Base-by-base conservation (phyloP, 73 alveolate genomes). In the Loxodes magnus region DNA sequence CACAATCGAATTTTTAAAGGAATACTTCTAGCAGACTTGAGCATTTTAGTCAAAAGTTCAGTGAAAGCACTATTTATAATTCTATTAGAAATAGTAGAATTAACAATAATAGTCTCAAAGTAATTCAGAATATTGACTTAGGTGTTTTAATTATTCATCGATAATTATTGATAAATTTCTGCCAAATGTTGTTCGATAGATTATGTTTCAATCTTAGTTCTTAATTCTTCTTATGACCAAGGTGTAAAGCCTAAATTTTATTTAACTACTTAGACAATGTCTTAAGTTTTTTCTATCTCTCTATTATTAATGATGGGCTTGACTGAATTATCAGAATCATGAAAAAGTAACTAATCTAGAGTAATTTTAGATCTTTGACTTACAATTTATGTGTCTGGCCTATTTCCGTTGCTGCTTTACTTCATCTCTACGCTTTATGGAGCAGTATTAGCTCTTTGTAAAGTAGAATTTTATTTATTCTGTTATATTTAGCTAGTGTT, bases 291-390 rank as follows among this genome's bases (percentile, higher is more conserved):
- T 61, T 93, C 99, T 21, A 93, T 85, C 12, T 82, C 93, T 71
- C 84, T 79, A 71, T 93, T 93, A 9, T 98, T 96, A 38, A 93
- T 89, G 15, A 93, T 93, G 2, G 99, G 99, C 61, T 93, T 93
- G 26, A 89, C 96, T 26, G 91, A 67, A 30, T 84, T 84, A 65
- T 93, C 99, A n/a, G 87, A 48, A 51, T 59, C 67, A 65, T 89
- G 96, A 41, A 86, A 76, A 65, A 93, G 39, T 34, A 93, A 69
- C 54, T 89, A 80, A 20, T 89, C 93, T 3, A 93, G 51, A n/a
- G 93, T 64, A 20, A 51, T 43, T 15, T 42, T 19, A 20, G 36
- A 34, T 33, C 14, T 33, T 33, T 12, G 14, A 33, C 10, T 33
- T 0, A 16, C 10, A 16, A 33, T 16, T 33, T 12, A 0, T 33